phyloP scores from a whole-genome alignment of 176 grass and related monocot genomes.

The Juncus inflexus region DNA sequence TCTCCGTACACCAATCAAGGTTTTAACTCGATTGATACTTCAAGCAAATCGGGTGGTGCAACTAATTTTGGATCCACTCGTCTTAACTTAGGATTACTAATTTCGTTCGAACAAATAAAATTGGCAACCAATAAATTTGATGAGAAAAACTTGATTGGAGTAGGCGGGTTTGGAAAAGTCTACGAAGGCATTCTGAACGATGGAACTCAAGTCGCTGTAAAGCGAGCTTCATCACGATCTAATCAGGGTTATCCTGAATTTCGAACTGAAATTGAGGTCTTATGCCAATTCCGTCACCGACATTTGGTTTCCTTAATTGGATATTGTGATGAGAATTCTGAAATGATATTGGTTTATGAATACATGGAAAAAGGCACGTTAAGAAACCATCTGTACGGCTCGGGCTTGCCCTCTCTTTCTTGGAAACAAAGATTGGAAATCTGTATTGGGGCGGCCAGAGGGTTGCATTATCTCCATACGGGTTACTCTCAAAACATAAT shows the following conservation, averaged over 20 bases:
- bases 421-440: constrained; percentile 62
- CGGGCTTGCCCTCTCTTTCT: constrained; percentile 25
- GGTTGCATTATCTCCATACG: constrained; percentile 56
- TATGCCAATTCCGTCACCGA: constrained; percentile 40
- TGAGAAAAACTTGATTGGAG: constrained; percentile 30
- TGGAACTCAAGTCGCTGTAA: constrained; percentile 37
- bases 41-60: constrained; percentile 19
- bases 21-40: constrained; percentile 20
- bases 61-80: constrained; percentile 2
- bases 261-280: constrained; percentile 39
- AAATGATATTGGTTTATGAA: constrained; percentile 51
- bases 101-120: constrained; percentile 32
- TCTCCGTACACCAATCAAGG: constrained; percentile 19
- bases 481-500: constrained; percentile 46
- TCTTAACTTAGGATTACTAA: constrained; percentile 36
- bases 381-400: constrained; percentile 30
- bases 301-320: constrained; percentile 45
- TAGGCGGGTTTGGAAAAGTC: constrained; percentile 55
- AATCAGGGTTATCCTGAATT: constrained; percentile 44
- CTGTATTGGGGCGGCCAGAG: constrained; percentile 50
- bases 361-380: constrained; percentile 44
- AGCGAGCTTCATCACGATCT: constrained; percentile 27
- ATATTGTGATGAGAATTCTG: constrained; percentile 41
- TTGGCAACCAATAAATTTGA: constrained; percentile 32
- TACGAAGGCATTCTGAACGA: constrained; percentile 35